Conservation (phyloP, 2,329 filamentous ascomycete species). For the Ascocoryne sarcoides region DNA sequence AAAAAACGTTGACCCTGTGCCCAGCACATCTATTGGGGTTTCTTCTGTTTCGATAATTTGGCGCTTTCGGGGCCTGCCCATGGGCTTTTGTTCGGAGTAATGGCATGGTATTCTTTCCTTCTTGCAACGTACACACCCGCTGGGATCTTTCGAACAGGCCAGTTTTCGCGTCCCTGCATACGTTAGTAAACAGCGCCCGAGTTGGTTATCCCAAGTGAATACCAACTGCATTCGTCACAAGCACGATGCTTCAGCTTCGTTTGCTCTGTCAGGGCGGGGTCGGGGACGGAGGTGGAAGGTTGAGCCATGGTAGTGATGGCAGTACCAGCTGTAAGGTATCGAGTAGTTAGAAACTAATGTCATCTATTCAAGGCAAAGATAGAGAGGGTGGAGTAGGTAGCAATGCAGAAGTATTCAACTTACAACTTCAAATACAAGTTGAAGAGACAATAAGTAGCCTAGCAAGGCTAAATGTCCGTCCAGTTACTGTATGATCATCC, state of each 20-base stretch:
- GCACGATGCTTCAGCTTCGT: conserved; percentile 52
- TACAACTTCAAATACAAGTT: no score
- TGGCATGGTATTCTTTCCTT: conserved; percentile 48
- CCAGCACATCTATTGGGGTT: neutral
- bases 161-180: conserved; percentile 50
- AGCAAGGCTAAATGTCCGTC: no score
- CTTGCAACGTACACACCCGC: conserved; percentile 50
- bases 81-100: conserved; percentile 57
- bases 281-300: conserved; percentile 8
- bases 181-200: conserved; percentile 17
- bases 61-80: conserved; percentile 56
- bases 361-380: no score
- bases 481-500: no score
- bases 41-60: conserved; percentile 27
- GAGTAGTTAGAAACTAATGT: no score
- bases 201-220: conserved; percentile 8
- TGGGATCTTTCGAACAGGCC: conserved; percentile 53
- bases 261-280: neutral
- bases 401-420: no score
- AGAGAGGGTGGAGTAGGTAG: no score
- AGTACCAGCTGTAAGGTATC: no score
- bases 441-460: no score
- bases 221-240: conserved; percentile 60
- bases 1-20: neutral
- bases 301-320: no score